Evolutionary conservation across 768 basidiomycete genomes (phyloP).

Genomic region (Antrodiella citrinella): DNA sequence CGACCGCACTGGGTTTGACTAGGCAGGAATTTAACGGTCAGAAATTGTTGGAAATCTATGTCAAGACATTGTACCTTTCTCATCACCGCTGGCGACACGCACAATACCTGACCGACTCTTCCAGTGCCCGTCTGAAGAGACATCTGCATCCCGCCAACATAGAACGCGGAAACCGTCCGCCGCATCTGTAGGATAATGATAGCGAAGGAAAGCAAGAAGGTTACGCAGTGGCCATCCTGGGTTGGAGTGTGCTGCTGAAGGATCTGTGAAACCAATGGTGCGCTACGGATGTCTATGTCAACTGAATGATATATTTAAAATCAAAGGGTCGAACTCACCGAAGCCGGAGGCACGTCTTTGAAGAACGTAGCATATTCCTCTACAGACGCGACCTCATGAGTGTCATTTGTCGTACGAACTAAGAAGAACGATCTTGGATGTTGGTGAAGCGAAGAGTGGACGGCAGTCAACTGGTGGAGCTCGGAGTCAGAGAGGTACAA

Average conservation of each 20-base stretch:
- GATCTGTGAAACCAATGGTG: constrained; percentile 44
- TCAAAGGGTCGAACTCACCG: neutral
- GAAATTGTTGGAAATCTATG: constrained; percentile 1
- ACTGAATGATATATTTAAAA: neutral
- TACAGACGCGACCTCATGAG: constrained; percentile 41
- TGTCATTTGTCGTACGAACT: constrained; percentile 29
- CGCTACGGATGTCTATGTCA: constrained; percentile 11
- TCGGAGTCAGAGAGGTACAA: neutral
- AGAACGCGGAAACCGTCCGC: constrained; percentile 53
- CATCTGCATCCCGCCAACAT: constrained; percentile 67
- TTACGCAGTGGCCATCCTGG: constrained; percentile 91
- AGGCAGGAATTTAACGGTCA: constrained; percentile 19
- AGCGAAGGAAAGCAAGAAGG: constrained; percentile 73
- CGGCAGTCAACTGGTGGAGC: neutral
- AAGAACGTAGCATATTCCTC: constrained; percentile 57
- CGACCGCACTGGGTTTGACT: constrained; percentile 57
- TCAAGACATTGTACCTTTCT: constrained; percentile 14
- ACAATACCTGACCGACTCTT: constrained; percentile 59
- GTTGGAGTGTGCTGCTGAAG: constrained; percentile 53
- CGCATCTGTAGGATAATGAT: constrained; percentile 39
- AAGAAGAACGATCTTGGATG: constrained; percentile 63
- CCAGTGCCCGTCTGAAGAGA: constrained; percentile 37
- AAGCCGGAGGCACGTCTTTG: constrained; percentile 28
- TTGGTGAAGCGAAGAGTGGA: too few relatives aligned
- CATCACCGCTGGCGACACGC: constrained; percentile 19